Base-by-base conservation (phyloP, 768 basidiomycete species). In the Xerocomellus intermedius region DNA sequence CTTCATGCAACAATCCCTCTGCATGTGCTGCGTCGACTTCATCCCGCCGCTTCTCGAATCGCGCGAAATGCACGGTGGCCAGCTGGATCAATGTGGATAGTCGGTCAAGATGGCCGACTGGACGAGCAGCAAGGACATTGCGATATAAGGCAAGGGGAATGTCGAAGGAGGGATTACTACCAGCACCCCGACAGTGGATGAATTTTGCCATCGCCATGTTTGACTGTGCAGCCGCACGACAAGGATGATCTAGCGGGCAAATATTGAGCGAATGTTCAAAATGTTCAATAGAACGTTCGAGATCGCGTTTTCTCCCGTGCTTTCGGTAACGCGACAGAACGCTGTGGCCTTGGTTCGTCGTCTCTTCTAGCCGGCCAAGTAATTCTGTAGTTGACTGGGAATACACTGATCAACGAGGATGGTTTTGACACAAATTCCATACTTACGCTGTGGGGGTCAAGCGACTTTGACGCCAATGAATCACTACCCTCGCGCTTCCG, bases 21-120 rank as follows among this genome's bases (percentile, higher is more conserved):
- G 24, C 37, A 8, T 38, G 22, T 12, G 22, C 9, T 8, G 28
- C 35, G 9, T 52, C 35, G 8, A 26, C 8, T 17, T 36, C 46
- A 14, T 48, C 42, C 14, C 5, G 22, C 5, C 9, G n/a, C 21
- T 26, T 37, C 19, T 44, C 35, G 12, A 47, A 52, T 14, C 39
- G 22, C 19, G 19, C 14, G 6, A 26, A 32, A 37, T 28, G 39
- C 5, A 54, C 47, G 12, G 13, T 1, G 8, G 51, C 51, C 13
- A 57, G 42, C 9, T 57, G 41, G 4, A 57, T 32, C 36, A 57
- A 39, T 8, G 51, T 53, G 4, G 26, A 19, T 5, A 46, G 42
- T 48, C 51, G 32, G n/a, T 57, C 56, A 8, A 47, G 51, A 21
- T 54, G 51, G 24, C 56, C 46, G 6, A 33, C n/a, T 19, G 51